phyloP scores from a whole-genome alignment of 2,329 filamentous ascomycete genomes.

The Aureobasidium melanogenum region DNA sequence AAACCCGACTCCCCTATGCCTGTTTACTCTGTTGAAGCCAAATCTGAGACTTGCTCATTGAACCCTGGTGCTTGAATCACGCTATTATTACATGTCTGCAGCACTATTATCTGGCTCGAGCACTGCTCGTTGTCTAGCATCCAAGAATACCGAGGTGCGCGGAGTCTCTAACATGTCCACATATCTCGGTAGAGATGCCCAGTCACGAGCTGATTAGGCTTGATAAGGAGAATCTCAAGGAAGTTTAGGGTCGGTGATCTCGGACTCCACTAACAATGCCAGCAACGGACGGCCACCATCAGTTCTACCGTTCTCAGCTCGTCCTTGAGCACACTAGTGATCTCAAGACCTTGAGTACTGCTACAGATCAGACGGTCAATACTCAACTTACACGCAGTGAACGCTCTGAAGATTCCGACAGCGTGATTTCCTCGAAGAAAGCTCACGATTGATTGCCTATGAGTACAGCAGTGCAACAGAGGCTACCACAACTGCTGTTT shows the following conservation, averaged over 20 bases:
- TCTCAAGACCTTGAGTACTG: not conserved
- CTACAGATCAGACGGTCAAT: too few relatives aligned
- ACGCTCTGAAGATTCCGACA: not conserved
- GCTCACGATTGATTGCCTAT: not conserved
- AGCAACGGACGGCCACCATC: not conserved
- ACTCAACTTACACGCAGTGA: not conserved
- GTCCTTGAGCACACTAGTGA: not conserved
- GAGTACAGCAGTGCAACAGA: not conserved
- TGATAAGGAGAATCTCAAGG: not conserved
- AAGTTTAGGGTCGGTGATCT: not conserved
- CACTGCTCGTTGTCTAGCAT: constrained; percentile 50
- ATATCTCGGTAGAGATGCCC: too few relatives aligned
- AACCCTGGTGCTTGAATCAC: constrained; percentile 50
- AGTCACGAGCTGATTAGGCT: not conserved
- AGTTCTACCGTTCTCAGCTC: not conserved
- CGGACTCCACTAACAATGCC: not conserved
- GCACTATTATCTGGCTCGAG: constrained; percentile 49
- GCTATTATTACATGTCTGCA: constrained; percentile 48
- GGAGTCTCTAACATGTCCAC: too few relatives aligned
- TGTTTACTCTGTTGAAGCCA: constrained; percentile 39
- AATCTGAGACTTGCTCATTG: constrained; percentile 44
- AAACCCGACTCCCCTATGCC: constrained; percentile 49
- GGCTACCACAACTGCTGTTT: not conserved
- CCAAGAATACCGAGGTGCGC: constrained; percentile 47
- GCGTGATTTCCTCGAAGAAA: not conserved